Evolutionary conservation across 2,329 filamentous ascomycete species (phyloP).

Genomic region (Achaetomium macrosporum): DNA sequence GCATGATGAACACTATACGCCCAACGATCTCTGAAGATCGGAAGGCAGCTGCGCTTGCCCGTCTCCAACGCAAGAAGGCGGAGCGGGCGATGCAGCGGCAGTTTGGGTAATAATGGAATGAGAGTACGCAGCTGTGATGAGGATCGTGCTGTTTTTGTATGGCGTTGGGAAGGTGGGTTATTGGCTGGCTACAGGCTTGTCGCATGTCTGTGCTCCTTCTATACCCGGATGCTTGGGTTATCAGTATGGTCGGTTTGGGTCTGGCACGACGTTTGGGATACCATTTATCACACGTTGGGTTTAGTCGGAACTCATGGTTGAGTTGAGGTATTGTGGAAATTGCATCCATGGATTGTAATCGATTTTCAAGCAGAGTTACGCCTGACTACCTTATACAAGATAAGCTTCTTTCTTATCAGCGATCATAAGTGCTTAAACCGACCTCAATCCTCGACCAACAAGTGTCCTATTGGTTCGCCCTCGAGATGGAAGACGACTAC

Average conservation of each 20-base stretch:
- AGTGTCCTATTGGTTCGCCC: not conserved
- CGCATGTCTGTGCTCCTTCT: not conserved
- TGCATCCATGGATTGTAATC: slow-evolving; percentile 7
- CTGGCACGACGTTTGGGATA: slow-evolving; percentile 15
- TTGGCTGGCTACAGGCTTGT: not conserved
- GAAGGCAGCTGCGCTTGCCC: slow-evolving; percentile 48
- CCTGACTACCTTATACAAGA: not conserved
- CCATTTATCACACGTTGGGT: not conserved
- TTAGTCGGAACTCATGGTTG: not conserved
- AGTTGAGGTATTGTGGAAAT: not conserved
- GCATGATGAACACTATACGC: slow-evolving; percentile 36
- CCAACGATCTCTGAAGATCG: slow-evolving; percentile 45
- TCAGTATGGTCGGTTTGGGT: not conserved
- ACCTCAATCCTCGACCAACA: not conserved
- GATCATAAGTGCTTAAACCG: not conserved
- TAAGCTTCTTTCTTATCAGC: slow-evolving; percentile 16
- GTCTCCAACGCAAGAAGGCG: slow-evolving; percentile 49
- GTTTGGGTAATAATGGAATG: slow-evolving; percentile 32
- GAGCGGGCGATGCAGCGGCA: slow-evolving; percentile 40
- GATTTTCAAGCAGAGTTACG: not conserved
- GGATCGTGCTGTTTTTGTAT: not conserved
- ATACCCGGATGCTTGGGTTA: not conserved
- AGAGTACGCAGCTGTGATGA: slow-evolving; percentile 41
- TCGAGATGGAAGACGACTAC: not conserved
- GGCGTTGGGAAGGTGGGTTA: not conserved